phyloP scores from a whole-genome alignment of 768 basidiomycete species.

The Lactarius sanguifluus region DNA sequence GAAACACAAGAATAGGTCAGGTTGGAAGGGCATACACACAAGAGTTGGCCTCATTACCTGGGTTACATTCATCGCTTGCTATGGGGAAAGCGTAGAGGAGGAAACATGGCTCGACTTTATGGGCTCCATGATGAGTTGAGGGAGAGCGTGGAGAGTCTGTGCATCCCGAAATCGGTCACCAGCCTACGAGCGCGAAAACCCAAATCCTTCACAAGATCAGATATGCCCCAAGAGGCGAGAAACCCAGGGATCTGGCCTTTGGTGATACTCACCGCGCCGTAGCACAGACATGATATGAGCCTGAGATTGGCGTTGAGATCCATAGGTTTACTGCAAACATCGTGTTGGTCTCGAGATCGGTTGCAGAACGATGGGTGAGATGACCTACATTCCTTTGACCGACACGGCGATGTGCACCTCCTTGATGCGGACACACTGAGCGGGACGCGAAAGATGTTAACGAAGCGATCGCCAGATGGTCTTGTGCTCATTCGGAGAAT shows the following conservation, averaged over 20 bases:
- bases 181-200: not conserved
- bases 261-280: not conserved
- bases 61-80: not conserved
- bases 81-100: not conserved
- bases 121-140: not conserved
- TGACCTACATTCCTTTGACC: not conserved
- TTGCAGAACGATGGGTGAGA: not conserved
- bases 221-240: not conserved
- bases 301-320: slow-evolving; percentile 35
- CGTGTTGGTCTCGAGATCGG: not conserved
- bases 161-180: not conserved
- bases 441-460: not conserved
- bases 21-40: not conserved
- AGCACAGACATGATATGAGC: not conserved
- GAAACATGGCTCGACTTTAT: not conserved
- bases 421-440: not conserved
- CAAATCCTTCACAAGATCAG: not conserved
- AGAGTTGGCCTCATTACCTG: not conserved
- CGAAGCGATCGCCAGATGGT: not conserved
- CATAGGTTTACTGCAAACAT: slow-evolving; percentile 58
- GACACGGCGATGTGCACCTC: not conserved
- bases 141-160: not conserved
- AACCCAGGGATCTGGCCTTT: not conserved
- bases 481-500: too few species aligned
- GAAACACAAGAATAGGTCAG: not conserved